Percentiles rank a stretch among this genome's conserved stretches.
These are phyloP conservation scores for Eutrema yunnanense DNA, from an alignment of 345 rosid species.

Conservation along the genomic window DNA sequence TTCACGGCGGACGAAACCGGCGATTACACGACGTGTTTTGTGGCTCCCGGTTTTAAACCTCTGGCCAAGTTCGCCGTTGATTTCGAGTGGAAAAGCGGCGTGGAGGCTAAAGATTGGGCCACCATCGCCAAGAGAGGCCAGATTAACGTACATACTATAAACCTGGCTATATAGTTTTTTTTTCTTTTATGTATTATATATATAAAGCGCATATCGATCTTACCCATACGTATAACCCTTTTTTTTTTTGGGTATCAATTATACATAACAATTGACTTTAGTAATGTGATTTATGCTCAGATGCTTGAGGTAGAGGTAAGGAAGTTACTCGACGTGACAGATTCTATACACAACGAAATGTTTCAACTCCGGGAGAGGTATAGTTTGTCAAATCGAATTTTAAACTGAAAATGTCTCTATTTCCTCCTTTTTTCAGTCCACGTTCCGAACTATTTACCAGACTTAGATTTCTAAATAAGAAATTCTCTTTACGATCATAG, in stretches of 20 bases:
- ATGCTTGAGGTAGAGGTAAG: slow-evolving; percentile 62
- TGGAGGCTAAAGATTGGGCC: slow-evolving; percentile 75
- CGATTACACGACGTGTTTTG: slow-evolving; percentile 62
- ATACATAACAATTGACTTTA: neutral
- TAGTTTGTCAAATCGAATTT: neutral
- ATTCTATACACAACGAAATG: slow-evolving; percentile 77
- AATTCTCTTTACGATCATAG: too few species aligned
- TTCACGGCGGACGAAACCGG: slow-evolving; percentile 68
- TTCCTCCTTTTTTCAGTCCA: neutral
- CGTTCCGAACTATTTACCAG: neutral
- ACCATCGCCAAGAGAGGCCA: slow-evolving; percentile 68
- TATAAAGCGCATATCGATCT: neutral
- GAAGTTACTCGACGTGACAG: slow-evolving; percentile 50
- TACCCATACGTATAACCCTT: too few species aligned
- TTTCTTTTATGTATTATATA: neutral
- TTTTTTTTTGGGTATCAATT: too few species aligned
- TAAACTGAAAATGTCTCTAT: neutral
- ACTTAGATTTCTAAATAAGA: neutral
- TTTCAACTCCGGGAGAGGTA: slow-evolving; percentile 78
- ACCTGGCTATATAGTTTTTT: neutral
- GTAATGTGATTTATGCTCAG: slow-evolving; percentile 23
- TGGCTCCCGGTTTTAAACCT: slow-evolving; percentile 35
- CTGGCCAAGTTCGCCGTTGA: slow-evolving; percentile 38
- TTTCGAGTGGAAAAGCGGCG: slow-evolving; percentile 76
- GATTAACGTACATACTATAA: slow-evolving; percentile 42